Evolutionary conservation across 179 eudicot genomes (phyloP).

Genomic region (Beta macrorhiza): DNA sequence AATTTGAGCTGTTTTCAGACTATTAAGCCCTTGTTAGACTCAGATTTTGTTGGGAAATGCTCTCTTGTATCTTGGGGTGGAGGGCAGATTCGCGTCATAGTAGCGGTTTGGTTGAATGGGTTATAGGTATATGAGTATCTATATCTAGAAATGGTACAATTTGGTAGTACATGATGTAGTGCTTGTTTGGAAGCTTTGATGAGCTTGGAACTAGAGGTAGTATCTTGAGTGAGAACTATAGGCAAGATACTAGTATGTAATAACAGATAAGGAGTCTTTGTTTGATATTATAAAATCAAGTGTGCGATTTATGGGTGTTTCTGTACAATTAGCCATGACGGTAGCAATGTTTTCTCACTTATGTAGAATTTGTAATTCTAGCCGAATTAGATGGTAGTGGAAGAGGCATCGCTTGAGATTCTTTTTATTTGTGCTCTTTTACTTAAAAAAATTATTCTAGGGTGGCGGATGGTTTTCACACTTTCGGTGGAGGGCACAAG

Average conservation of each 20-base stretch:
- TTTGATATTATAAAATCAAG: too few species aligned
- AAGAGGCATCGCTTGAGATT: not conserved
- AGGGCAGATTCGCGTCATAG: not conserved
- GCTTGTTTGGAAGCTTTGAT: not conserved
- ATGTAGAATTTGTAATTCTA: not conserved
- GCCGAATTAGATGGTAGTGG: not conserved
- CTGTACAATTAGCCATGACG: not conserved
- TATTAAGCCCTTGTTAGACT: not conserved
- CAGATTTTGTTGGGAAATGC: not conserved
- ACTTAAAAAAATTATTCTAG: too few species aligned
- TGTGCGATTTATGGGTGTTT: not conserved
- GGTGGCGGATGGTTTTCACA: not conserved
- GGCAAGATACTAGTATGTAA: not conserved
- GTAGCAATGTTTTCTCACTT: not conserved
- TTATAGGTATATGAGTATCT: not conserved
- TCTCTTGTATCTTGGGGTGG: not conserved
- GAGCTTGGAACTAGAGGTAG: not conserved
- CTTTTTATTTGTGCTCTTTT: too few species aligned
- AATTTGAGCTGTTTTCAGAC: not conserved
- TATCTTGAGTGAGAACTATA: not conserved
- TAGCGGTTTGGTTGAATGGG: not conserved
- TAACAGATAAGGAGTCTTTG: too few species aligned
- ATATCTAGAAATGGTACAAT: not conserved
- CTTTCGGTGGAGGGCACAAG: too few species aligned
- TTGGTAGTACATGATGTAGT: not conserved